phyloP scores from a whole-genome alignment of 805 yeast species.

The Metschnikowia henanensis region DNA sequence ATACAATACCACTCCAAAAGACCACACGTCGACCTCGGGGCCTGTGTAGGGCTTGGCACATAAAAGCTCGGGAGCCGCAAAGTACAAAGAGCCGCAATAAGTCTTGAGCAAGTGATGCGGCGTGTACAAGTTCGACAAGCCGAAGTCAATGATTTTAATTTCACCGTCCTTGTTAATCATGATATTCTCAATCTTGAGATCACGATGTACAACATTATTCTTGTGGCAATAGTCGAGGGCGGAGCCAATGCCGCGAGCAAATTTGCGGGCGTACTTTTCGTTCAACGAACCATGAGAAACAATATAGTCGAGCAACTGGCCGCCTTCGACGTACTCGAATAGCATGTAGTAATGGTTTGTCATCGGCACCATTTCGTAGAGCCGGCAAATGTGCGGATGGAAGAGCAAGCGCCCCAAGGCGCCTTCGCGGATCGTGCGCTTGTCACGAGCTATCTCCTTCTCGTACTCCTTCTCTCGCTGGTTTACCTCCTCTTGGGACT shows the following conservation, averaged over 20 bases:
- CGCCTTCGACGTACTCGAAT: constrained; percentile 96
- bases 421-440: constrained; percentile 92
- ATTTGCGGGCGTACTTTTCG: constrained; percentile 91
- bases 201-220: constrained; percentile 95
- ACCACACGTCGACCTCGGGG: constrained; percentile 98
- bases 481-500: constrained; percentile 53
- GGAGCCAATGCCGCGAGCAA: constrained; percentile 91
- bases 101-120: constrained; percentile 76
- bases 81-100: constrained; percentile 94
- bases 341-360: constrained; percentile 96
- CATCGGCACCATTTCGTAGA: constrained; percentile 95
- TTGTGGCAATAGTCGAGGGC: constrained; percentile 93
- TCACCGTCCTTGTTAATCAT: constrained; percentile 94
- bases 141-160: constrained; percentile 94
- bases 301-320: constrained; percentile 95
- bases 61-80: constrained; percentile 97
- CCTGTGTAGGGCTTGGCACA: constrained; percentile 93
- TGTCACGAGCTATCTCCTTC: constrained; percentile 86
- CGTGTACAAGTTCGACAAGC: constrained; percentile 84
- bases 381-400: constrained; percentile 89
- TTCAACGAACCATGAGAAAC: constrained; percentile 94
- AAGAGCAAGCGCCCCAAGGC: constrained; percentile 86
- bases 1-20: constrained; percentile 93
- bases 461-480: constrained; percentile 70
- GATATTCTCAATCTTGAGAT: constrained; percentile 92